These are phyloP conservation scores for Hyaloscypha variabilis DNA, from an alignment of 495 filamentous ascomycete genomes.

Conservation along the genomic window DNA sequence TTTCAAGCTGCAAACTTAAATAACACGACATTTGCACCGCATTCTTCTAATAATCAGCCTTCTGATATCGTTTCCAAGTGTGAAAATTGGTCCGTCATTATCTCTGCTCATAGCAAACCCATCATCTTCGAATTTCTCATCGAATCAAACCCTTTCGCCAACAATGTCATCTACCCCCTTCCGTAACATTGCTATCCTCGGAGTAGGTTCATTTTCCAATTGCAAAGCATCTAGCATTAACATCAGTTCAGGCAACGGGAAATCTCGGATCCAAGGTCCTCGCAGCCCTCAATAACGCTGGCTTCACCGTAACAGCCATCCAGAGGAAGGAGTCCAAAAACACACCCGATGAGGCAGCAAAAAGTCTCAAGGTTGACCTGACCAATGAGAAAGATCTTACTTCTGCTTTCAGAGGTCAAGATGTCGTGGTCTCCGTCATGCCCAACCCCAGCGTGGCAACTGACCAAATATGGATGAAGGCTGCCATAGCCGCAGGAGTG, in stretches of 20 bases:
- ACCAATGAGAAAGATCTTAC: constrained; percentile 51
- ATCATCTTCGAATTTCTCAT: neutral
- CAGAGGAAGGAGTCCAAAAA: constrained; percentile 48
- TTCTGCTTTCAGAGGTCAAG: constrained; percentile 51
- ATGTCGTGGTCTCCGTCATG: constrained; percentile 59
- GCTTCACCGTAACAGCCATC: constrained; percentile 60
- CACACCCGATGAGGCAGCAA: constrained; percentile 37
- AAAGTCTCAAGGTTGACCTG: constrained; percentile 53
- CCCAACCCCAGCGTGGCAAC: constrained; percentile 35
- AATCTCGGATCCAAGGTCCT: constrained; percentile 60
- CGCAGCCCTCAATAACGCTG: constrained; percentile 50
- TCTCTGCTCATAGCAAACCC: neutral
- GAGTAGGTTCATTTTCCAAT: neutral
- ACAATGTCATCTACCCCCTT: neutral
- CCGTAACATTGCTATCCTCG: constrained; percentile 14
- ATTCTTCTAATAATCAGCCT: too few relatives aligned
- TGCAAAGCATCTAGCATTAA: neutral
- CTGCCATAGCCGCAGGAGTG: constrained; percentile 58
- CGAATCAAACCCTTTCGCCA: neutral
- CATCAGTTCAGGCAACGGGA: constrained; percentile 41
- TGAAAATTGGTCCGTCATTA: too few relatives aligned
- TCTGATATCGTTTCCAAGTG: too few relatives aligned
- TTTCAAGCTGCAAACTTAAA: too few relatives aligned
- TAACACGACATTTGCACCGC: too few relatives aligned
- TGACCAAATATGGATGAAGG: constrained; percentile 58